Conservation (phyloP, 371 early-diverging fungal species). For the Mucor indicus region DNA sequence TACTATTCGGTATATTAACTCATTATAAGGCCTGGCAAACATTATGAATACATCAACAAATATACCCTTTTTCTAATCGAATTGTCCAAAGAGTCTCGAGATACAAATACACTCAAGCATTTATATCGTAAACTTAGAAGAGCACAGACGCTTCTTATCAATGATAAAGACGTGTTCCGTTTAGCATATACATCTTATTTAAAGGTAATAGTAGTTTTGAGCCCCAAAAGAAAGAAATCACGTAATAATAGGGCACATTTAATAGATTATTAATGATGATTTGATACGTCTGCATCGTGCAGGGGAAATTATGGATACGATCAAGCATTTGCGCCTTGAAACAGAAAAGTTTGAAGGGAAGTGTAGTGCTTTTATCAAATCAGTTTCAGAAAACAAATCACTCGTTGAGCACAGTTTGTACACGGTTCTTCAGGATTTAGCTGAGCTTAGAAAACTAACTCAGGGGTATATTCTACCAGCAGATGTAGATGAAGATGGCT, state of each 20-base stretch:
- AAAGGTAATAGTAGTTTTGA: slow-evolving; percentile 9
- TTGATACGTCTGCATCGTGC: background rate
- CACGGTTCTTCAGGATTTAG: slow-evolving; percentile 7
- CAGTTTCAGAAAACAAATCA: slow-evolving; percentile 1
- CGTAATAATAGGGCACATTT: background rate
- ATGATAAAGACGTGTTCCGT: slow-evolving; percentile 49
- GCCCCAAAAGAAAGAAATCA: background rate
- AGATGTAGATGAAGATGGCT: slow-evolving; percentile 1
- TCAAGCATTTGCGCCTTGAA: background rate
- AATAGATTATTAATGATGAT: background rate
- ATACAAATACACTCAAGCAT: slow-evolving; percentile 53
- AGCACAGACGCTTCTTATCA: slow-evolving; percentile 47
- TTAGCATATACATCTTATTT: slow-evolving; percentile 46
- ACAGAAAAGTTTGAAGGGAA: background rate
- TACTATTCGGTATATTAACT: background rate
- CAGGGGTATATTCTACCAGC: background rate
- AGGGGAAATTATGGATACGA: background rate
- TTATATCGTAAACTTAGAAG: slow-evolving; percentile 59
- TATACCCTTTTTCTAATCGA: slow-evolving; percentile 60
- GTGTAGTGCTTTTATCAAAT: background rate
- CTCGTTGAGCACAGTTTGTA: background rate
- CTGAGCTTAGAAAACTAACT: slow-evolving; percentile 5
- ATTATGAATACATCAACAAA: slow-evolving; percentile 65
- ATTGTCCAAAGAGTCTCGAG: slow-evolving; percentile 51
- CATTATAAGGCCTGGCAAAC: slow-evolving; percentile 55